Evolutionary conservation across 2,329 filamentous ascomycete genomes (phyloP).

Genomic region (Cytospora paraplurivora): DNA sequence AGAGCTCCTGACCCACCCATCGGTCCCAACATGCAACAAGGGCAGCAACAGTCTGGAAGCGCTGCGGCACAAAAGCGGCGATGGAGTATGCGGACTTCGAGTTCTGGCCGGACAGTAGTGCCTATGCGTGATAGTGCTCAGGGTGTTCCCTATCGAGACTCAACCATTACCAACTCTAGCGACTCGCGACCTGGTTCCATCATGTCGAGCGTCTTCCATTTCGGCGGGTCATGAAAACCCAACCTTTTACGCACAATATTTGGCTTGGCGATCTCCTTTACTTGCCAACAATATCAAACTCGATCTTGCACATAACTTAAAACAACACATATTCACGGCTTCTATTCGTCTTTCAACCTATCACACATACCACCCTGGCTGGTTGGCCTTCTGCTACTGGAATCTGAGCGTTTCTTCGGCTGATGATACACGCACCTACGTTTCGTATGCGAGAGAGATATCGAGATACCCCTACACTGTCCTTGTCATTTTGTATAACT

Average conservation of each 20-base stretch:
- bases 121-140: conserved; percentile 25
- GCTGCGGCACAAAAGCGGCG: conserved; percentile 26
- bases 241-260: not conserved
- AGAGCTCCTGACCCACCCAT: conserved; percentile 28
- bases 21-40: conserved; percentile 25
- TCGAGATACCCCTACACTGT: conserved; percentile 28
- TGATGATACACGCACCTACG: conserved; percentile 29
- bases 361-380: conserved; percentile 13
- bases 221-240: conserved; percentile 25
- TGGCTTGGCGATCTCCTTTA: not conserved
- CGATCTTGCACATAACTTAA: conserved; percentile 1
- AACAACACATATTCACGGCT: conserved; percentile 7
- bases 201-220: conserved; percentile 29
- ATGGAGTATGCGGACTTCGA: conserved; percentile 29
- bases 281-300: not conserved
- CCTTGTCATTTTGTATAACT: conserved; percentile 9
- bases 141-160: conserved; percentile 23
- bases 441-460: conserved; percentile 30
- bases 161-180: conserved; percentile 20
- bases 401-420: conserved; percentile 27
- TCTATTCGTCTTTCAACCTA: conserved; percentile 10
- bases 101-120: conserved; percentile 26
- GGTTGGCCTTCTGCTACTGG: conserved; percentile 26
- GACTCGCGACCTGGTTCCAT: conserved; percentile 29
- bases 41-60: conserved; percentile 12